Evolutionary conservation across 2,329 filamentous ascomycete species (phyloP).

Genomic region (Meredithiella fracta): DNA sequence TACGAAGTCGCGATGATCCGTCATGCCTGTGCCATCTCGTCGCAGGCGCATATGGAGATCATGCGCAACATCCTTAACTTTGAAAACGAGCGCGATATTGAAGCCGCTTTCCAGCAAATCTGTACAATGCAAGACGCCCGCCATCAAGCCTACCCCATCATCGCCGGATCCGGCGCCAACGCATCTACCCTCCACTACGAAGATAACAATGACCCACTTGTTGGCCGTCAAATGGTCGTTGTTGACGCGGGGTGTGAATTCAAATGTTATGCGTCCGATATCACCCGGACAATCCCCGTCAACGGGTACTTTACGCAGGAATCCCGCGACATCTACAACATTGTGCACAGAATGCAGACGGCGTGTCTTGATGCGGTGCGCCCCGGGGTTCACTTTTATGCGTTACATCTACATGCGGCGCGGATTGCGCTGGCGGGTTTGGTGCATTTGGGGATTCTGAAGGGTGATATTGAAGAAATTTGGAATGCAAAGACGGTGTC

Average conservation of each 20-base stretch:
- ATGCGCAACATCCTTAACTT: slow-evolving; percentile 46
- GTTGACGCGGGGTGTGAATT: slow-evolving; percentile 83
- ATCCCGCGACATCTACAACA: slow-evolving; percentile 54
- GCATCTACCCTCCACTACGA: slow-evolving; percentile 77
- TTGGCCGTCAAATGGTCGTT: slow-evolving; percentile 55
- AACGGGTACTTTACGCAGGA: slow-evolving; percentile 51
- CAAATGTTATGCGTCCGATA: slow-evolving; percentile 70
- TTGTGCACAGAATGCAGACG: slow-evolving; percentile 69
- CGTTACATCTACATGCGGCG: slow-evolving; percentile 58
- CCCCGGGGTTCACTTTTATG: slow-evolving; percentile 53
- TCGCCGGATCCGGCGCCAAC: slow-evolving; percentile 70
- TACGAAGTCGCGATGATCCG: slow-evolving; percentile 74
- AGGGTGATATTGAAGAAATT: slow-evolving; percentile 43
- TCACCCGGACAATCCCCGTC: slow-evolving; percentile 77
- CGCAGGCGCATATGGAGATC: slow-evolving; percentile 58
- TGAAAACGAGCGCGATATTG: slow-evolving; percentile 65
- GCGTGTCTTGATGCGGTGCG: slow-evolving; percentile 52
- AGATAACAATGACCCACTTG: slow-evolving; percentile 57
- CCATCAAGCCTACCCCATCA: slow-evolving; percentile 72
- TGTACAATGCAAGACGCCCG: slow-evolving; percentile 60
- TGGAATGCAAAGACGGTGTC: slow-evolving; percentile 35
- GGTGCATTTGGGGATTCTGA: slow-evolving; percentile 53
- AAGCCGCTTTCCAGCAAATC: slow-evolving; percentile 57
- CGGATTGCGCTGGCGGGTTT: slow-evolving; percentile 56
- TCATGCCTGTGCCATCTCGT: slow-evolving; percentile 65